These are phyloP conservation scores for Talaromyces verruculosus DNA, from an alignment of 2,329 filamentous ascomycete genomes.

Conservation along the genomic window DNA sequence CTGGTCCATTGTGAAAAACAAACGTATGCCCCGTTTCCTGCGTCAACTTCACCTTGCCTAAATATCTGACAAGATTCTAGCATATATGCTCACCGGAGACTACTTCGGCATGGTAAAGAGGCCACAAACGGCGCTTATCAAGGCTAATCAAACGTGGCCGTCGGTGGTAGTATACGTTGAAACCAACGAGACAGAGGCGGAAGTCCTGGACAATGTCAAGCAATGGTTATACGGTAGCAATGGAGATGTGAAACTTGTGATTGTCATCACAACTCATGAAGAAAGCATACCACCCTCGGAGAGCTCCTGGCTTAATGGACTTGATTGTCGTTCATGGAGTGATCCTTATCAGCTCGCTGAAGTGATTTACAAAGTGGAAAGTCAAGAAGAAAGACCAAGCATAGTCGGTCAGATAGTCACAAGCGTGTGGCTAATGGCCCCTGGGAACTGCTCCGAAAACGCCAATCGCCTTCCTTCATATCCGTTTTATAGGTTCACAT, in stretches of 20 bases:
- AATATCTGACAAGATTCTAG: neutral
- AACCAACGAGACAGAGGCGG: neutral
- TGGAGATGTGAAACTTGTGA: neutral
- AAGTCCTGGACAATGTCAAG: conserved; percentile 9
- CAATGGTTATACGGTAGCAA: conserved; percentile 8
- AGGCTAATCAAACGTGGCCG: neutral
- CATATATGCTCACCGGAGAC: neutral
- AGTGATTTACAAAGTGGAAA: neutral
- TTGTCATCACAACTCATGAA: neutral
- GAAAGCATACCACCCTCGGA: neutral
- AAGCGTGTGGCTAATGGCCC: neutral
- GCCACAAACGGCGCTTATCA: neutral
- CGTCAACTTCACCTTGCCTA: neutral
- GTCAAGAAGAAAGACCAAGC: neutral
- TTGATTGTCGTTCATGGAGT: neutral
- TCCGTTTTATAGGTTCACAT: neutral
- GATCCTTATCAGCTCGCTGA: neutral
- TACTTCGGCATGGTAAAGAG: conserved; percentile 1
- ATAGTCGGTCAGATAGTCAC: neutral
- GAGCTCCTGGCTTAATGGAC: neutral
- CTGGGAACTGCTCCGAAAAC: neutral
- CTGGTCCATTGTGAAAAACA: neutral
- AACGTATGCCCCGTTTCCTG: neutral
- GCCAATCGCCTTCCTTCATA: neutral
- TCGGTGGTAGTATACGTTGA: neutral